phyloP scores from a whole-genome alignment of 345 rosid species.

The Rhodamnia rubescens region DNA sequence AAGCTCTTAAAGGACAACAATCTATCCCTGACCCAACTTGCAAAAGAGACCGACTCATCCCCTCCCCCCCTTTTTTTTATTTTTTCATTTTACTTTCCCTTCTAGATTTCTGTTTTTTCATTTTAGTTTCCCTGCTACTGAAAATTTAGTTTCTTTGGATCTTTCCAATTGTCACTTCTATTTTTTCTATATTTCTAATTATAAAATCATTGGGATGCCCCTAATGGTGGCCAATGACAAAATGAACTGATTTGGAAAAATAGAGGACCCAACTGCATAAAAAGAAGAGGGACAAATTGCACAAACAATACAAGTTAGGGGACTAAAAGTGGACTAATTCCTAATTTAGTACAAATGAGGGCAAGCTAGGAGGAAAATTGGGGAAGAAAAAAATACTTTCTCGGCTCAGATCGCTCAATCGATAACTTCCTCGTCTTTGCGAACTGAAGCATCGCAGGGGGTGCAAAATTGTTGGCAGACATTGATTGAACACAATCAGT shows the following conservation, averaged over 20 bases:
- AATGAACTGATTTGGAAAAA: background rate
- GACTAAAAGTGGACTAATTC: background rate
- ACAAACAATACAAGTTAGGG: background rate
- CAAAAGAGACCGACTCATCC: background rate
- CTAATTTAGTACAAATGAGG: background rate
- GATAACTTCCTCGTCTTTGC: conserved; percentile 93
- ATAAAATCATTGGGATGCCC: background rate
- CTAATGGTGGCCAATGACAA: background rate
- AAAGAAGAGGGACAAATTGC: background rate
- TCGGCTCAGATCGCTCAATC: conserved; percentile 68
- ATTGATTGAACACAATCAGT: conserved; percentile 55
- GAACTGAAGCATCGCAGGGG: conserved; percentile 70
- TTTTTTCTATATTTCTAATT: background rate
- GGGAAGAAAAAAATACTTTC: conserved; percentile 48
- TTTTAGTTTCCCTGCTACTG: background rate
- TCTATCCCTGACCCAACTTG: background rate
- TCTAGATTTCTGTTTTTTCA: background rate
- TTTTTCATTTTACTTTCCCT: background rate
- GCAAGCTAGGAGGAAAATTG: background rate
- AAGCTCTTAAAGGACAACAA: background rate
- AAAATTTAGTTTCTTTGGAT: background rate
- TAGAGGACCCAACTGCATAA: background rate
- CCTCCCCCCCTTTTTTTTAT: too few relatives aligned
- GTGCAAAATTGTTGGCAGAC: conserved; percentile 50
- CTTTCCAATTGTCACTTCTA: background rate